Evolutionary conservation across 805 yeast genomes (phyloP).

Genomic region (Candida montana): DNA sequence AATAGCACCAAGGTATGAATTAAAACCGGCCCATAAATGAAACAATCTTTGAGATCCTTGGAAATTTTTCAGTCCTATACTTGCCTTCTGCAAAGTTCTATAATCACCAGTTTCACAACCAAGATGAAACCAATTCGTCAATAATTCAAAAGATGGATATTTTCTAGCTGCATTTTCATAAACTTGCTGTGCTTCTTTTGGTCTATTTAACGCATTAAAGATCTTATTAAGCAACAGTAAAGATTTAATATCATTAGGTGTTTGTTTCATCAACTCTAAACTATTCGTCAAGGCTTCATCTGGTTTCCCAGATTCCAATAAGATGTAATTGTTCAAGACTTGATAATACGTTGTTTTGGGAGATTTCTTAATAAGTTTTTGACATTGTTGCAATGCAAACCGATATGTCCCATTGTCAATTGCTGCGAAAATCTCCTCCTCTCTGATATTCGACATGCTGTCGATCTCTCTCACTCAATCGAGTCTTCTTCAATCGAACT

Average conservation of each 20-base stretch:
- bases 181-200: slow-evolving; percentile 39
- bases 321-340: slow-evolving; percentile 28
- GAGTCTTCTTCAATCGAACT: background rate
- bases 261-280: slow-evolving; percentile 23
- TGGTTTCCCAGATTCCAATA: slow-evolving; percentile 29
- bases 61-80: slow-evolving; percentile 38
- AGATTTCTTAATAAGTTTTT: slow-evolving; percentile 42
- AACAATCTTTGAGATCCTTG: slow-evolving; percentile 31
- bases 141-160: slow-evolving; percentile 44
- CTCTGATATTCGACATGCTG: slow-evolving; percentile 26
- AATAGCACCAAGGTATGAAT: slow-evolving; percentile 39
- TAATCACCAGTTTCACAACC: slow-evolving; percentile 44
- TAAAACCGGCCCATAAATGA: slow-evolving; percentile 52
- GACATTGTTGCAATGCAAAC: slow-evolving; percentile 45
- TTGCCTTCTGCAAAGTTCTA: slow-evolving; percentile 48
- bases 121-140: slow-evolving; percentile 53
- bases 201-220: slow-evolving; percentile 34
- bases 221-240: slow-evolving; percentile 42
- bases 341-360: slow-evolving; percentile 54
- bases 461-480: too few relatives aligned
- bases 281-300: slow-evolving; percentile 22
- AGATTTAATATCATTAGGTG: slow-evolving; percentile 52
- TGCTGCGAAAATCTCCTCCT: slow-evolving; percentile 35
- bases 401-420: slow-evolving; percentile 49
- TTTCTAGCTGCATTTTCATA: slow-evolving; percentile 56